Conservation (phyloP, 305 asterid species). For the Plantago lanceolata region DNA sequence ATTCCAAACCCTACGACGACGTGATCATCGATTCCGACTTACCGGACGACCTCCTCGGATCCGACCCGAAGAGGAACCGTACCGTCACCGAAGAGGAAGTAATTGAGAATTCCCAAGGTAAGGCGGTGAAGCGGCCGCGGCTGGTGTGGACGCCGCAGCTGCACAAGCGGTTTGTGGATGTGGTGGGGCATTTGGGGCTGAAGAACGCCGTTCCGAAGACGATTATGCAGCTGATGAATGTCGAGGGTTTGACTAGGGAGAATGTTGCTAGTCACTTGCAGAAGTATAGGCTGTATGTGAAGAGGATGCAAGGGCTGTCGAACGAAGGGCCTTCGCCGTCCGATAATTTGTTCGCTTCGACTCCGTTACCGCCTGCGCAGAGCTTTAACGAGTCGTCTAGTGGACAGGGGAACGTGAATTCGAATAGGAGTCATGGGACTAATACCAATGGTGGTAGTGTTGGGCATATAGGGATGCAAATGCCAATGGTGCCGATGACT, state of each 20-base stretch:
- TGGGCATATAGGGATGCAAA: constrained; percentile 33
- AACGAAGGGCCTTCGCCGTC: constrained; percentile 31
- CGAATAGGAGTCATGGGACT: constrained; percentile 5
- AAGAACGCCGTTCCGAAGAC: constrained; percentile 36
- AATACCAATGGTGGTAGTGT: not conserved
- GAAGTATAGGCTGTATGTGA: constrained; percentile 39
- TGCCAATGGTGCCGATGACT: constrained; percentile 53
- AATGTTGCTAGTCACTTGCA: constrained; percentile 47
- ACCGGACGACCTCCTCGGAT: constrained; percentile 10
- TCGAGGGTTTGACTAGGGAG: constrained; percentile 43
- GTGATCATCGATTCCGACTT: not conserved
- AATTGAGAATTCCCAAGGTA: constrained; percentile 13
- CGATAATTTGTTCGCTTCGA: constrained; percentile 30
- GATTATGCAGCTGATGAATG: constrained; percentile 46
- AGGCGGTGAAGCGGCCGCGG: constrained; percentile 28
- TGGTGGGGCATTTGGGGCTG: constrained; percentile 35
- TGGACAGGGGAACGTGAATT: constrained; percentile 12
- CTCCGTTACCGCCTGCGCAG: constrained; percentile 35
- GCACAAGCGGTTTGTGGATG: constrained; percentile 42
- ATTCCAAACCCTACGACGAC: not conserved
- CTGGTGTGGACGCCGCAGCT: constrained; percentile 42
- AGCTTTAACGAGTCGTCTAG: constrained; percentile 58
- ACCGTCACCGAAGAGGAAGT: constrained; percentile 13
- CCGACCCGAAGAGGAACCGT: constrained; percentile 26
- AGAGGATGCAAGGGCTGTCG: constrained; percentile 41